Evolutionary conservation across 2,329 filamentous ascomycete species (phyloP).

Genomic region (Whalleya microplaca): DNA sequence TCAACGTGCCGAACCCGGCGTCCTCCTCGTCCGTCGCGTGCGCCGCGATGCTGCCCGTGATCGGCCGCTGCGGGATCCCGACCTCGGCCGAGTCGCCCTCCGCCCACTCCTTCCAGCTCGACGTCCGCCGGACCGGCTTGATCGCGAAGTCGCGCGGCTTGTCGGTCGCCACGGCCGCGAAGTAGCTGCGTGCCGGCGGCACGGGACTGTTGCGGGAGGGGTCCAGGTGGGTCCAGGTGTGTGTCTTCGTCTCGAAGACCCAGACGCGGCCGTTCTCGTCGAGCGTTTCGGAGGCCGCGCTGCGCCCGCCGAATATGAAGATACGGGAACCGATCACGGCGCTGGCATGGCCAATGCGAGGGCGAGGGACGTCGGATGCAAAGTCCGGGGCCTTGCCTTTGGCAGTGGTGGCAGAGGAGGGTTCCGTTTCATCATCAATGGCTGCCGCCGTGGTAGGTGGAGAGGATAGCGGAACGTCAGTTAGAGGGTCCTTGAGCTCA

Average conservation of each 20-base stretch:
- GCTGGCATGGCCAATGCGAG: constrained; percentile 75
- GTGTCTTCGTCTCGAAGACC: constrained; percentile 70
- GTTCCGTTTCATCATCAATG: constrained; percentile 1
- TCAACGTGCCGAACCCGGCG: constrained; percentile 68
- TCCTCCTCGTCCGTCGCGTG: constrained; percentile 62
- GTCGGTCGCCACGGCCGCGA: constrained; percentile 61
- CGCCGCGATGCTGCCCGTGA: constrained; percentile 60
- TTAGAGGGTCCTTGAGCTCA: constrained; percentile 43
- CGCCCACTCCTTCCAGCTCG: constrained; percentile 60
- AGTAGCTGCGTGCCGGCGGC: constrained; percentile 73
- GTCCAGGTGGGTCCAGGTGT: constrained; percentile 66
- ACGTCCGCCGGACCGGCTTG: constrained; percentile 40
- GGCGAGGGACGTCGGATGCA: constrained; percentile 56
- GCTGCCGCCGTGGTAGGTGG: constrained; percentile 22
- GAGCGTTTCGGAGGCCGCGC: constrained; percentile 66
- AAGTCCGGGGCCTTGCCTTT: constrained; percentile 47
- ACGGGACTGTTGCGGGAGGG: constrained; percentile 54
- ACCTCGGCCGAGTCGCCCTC: constrained; percentile 57
- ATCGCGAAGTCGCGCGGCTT: constrained; percentile 57
- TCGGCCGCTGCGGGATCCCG: constrained; percentile 62
- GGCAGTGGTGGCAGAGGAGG: constrained; percentile 21
- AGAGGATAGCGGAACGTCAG: constrained; percentile 46
- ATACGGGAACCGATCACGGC: constrained; percentile 70
- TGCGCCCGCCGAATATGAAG: constrained; percentile 79
- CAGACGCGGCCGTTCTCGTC: constrained; percentile 77